Percentiles rank a stretch among this genome's conserved stretches.
Conservation (phyloP, 805 yeast genomes). For the Wickerhamiella occidentalis region DNA sequence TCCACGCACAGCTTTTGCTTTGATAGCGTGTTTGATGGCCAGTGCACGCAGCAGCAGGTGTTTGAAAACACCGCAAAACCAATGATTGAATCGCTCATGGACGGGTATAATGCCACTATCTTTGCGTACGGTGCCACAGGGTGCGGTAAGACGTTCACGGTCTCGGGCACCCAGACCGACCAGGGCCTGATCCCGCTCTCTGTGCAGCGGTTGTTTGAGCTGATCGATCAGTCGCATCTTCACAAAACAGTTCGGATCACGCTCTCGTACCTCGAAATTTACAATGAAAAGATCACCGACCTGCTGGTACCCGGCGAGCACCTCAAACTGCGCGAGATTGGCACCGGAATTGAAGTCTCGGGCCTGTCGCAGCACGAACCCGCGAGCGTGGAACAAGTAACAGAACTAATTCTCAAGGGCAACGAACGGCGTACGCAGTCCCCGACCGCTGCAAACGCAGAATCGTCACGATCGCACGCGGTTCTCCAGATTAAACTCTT, state of each 20-base stretch:
- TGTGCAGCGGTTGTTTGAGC: constrained; percentile 57
- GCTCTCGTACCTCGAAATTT: constrained; percentile 65
- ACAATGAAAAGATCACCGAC: constrained; percentile 81
- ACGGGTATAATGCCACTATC: constrained; percentile 81
- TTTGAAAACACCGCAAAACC: constrained; percentile 58
- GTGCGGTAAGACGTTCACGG: constrained; percentile 92
- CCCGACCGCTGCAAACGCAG: constrained; percentile 82
- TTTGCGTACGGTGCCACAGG: constrained; percentile 96
- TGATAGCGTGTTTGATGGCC: constrained; percentile 63
- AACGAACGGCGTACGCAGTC: constrained; percentile 48
- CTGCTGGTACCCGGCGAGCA: constrained; percentile 47
- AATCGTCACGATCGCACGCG: constrained; percentile 89
- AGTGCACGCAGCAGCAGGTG: constrained; percentile 53
- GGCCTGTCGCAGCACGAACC: constrained; percentile 58
- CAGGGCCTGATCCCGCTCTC: constrained; percentile 78
- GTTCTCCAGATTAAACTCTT: constrained; percentile 69
- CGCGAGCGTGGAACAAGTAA: constrained; percentile 23
- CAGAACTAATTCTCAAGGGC: constrained; percentile 14
- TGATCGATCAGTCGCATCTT: constrained; percentile 45
- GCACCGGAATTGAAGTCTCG: constrained; percentile 53
- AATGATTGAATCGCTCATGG: constrained; percentile 57
- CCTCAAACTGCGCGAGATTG: constrained; percentile 52
- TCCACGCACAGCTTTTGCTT: constrained; percentile 53
- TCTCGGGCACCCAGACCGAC: constrained; percentile 55
- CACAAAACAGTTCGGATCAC: constrained; percentile 46